These are phyloP conservation scores for Fusarium piperis DNA, from an alignment of 2,329 filamentous ascomycete genomes.

Conservation along the genomic window DNA sequence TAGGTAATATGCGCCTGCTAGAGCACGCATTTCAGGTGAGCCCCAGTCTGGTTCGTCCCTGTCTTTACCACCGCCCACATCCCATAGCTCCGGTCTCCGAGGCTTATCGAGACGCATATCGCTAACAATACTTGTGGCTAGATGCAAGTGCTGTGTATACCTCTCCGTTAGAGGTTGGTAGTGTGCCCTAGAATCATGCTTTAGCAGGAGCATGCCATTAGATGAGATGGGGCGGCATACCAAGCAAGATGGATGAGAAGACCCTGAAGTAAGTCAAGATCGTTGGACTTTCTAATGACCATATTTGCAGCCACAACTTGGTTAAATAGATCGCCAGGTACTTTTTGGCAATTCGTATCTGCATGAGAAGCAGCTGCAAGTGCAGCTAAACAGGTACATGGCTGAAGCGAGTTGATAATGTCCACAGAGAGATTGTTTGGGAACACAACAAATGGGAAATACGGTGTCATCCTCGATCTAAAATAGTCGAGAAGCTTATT, in stretches of 20 bases:
- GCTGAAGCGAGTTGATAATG: constrained; percentile 30
- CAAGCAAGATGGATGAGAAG: constrained; percentile 46
- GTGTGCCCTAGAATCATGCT: constrained; percentile 40
- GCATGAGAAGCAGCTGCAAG: constrained; percentile 36
- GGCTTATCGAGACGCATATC: constrained; percentile 45
- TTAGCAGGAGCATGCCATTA: background rate
- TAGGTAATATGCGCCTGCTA: constrained; percentile 45
- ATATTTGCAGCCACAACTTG: constrained; percentile 33
- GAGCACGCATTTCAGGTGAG: constrained; percentile 42
- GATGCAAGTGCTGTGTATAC: constrained; percentile 43
- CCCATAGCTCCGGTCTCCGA: constrained; percentile 39
- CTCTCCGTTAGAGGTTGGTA: constrained; percentile 43
- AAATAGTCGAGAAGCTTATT: constrained; percentile 30
- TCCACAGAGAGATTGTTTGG: constrained; percentile 7
- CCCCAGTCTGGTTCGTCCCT: constrained; percentile 37
- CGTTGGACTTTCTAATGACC: constrained; percentile 29
- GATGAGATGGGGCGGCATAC: background rate
- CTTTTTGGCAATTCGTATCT: constrained; percentile 27
- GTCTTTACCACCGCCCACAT: constrained; percentile 31
- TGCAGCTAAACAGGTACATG: constrained; percentile 41
- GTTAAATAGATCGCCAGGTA: constrained; percentile 39
- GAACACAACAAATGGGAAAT: constrained; percentile 46
- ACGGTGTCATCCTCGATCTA: constrained; percentile 30
- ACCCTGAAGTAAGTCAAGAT: constrained; percentile 44
- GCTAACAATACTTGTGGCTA: constrained; percentile 45